Base-by-base conservation (phyloP, 1,139 yeast genomes). In the Pichia sp. region DNA sequence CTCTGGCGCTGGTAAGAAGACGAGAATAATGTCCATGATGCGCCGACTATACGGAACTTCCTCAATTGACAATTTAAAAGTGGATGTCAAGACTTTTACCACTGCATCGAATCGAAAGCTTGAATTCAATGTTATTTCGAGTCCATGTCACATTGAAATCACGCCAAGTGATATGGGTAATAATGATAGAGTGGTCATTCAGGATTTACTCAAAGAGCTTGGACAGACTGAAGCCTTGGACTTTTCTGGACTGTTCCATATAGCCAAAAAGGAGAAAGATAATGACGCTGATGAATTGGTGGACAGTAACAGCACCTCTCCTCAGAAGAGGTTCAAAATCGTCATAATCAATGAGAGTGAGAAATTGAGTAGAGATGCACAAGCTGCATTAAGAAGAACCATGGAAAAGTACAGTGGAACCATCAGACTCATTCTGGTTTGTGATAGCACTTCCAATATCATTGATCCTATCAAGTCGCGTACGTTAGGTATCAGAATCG, bases 141-240 rank as follows among this genome's bases (percentile, higher is more conserved):
- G 94, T 7, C 84, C 93, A 0, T 77, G 81, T 54, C 99, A 91
- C 59, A 63, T 88, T 49, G 99, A 91, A 58, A 83, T 91, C 52
- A 91, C 98, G 3, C 99, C 99, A 3, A 78, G 94, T 41, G 98
- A 91, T 59, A 81, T 88, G 81, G 97, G 97, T 5, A 86, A 82
- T 58, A 86, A 86, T 55, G 98, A 91, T 59, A 70, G 97, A 44
- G 83, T 91, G 37, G 96, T 93, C 16, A 87, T 91, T 48, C 97
- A 91, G 57, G 96, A 91, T 53, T 65, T 93, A 45, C 69, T 91
- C 50, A 91, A 91, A 56, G 97, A 91, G 47, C 77, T 91, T 35
- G 98, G 97, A 2, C 94, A 88, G 48, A 84, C 94, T 10, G 96
- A 88, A 53, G 96, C 88, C 53, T 88, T 91, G 19, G 96, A 88